Base-by-base conservation (phyloP, 192 early-diverging fungal genomes). In the Coemansia sp. region DNA sequence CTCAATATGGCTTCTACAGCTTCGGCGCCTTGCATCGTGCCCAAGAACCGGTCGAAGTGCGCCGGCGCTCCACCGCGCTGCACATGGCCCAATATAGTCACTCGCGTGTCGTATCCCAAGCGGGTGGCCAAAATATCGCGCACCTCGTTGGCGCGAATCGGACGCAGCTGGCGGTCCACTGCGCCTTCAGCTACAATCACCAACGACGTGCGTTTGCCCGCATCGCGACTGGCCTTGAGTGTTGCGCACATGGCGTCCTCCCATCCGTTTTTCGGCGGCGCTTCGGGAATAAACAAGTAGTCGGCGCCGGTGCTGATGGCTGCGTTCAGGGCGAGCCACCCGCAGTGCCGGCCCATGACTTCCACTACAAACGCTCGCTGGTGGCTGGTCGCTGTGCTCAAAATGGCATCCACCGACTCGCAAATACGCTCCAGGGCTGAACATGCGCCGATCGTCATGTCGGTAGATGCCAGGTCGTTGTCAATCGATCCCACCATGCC, bases 281-380 rank as follows among this genome's bases (percentile, higher is more conserved):
- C 83, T 65, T 98, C 96, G 15, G 96, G 96, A 27, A 98, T 88
- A 65, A 98, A 98, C 54, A 97, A 86, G 83, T 92, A 94, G 70
- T 98, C 96, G 49, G 96, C 95, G 23, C 93, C 95, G 11, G 92
- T 88, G 50, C 87, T 86, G 72, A 93, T 90, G 5, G 86, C 92
- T 15, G 92, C 90, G 85, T 91, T 93, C 27, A 93, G 80, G 23
- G 90, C 92, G 32, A 94, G 75, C 96, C 96, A 98, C 17, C 96
- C 96, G 70, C 96, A 98, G 69, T 97, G 93, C 45, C 96, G 87
- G 9, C 94, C 96, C 96, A 98, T 98, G 35, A 98, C 96, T 65
- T 98, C 96, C 37, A 98, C 87, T 11, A 98, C 93, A 69, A 98
- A 98, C 7, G 96, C 96, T 53, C 96, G 90, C 57, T 92, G 92